Evolutionary conservation across 257 asterid genomes (phyloP), one percentile per base, ranked within the genome.

Genomic region (Fraxinus excelsior): DNA sequence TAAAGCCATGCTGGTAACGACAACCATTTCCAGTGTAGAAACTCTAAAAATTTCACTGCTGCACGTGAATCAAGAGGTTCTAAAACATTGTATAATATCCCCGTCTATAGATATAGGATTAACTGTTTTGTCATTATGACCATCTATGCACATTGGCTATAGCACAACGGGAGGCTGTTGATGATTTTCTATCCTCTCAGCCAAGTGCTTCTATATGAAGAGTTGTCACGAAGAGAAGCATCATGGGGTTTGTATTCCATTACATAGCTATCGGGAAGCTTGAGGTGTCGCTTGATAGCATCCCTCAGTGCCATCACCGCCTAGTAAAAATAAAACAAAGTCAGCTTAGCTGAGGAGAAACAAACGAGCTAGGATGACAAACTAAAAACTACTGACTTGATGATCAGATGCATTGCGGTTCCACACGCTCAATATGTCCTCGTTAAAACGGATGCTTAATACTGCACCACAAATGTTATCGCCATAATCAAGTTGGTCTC

Each of bases 211-310:
- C 98, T 91, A 71, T 91, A 93, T 1, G 98, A 93, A 35, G 99
- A 96, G 90, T 96, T 90, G 88, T 96, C 97, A 28, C 90, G 89
- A 51, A 96, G 80, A 38, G 98, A 96, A 56, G 99, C 97, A 77
- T 93, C 98, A 42, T 96, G 99, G 40, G 99, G 90, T 83, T 91
- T 91, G 90, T 95, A 95, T 67, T 95, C 98, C 98, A 93, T 93
- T 40, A 93, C 96, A 71, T 95, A 95, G 89, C 91, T 82, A 60
- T 80, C 85, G 12, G 99, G 99, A 73, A 95, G 97, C 89, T 90
- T 93, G 84, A 95, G 81, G 76, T 93, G 97, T 31, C 94, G 86
- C 85, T 93, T 95, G 79, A 95, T 95, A 6, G 97, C 89, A 80
- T 90, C 99, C 85, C 94, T 93, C 80, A 95, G 84, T 1, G 88